Base-by-base conservation (phyloP, 306 rosid species). In the Prunus padus region DNA sequence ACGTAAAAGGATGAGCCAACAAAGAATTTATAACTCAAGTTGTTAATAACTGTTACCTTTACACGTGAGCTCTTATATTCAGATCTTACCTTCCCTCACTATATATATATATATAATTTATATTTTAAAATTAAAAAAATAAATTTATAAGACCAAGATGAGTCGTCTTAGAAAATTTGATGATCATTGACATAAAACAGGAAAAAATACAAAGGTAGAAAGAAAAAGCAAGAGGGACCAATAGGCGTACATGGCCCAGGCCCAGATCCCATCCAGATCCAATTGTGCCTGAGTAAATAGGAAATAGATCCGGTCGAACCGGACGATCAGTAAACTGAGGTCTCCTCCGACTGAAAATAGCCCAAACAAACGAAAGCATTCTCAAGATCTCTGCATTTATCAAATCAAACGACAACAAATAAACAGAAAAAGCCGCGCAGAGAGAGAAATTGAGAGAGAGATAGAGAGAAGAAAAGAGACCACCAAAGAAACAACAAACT, bases 291-390 rank as follows among this genome's bases (percentile, higher is more conserved):
- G 7, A 20, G 0, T 9, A 25, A 44, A 14, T 40, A 57, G 57
- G 15, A 45, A 14, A 68, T 5, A 47, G 72, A 52, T 71, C 63
- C 61, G 75, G 65, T 52, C 50, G 20, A 52, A 22, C 23, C 37
- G 31, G 73, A 56, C 62, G 65, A 71, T 79, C 86, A 79, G 76
- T 61, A 57, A 79, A 33, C 61, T 45, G 64, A 57, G 72, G 75
- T 54, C n/a, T 28, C 23, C 49, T 8, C n/a, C 7, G 52, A 20
- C 49, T 9, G 61, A 55, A 55, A 55, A 20, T 20, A 22, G 20
- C 56, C 22, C 22, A 51, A 18, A 51, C n/a, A 51, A 15, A 51
- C n/a, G 18, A 15, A 18, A 37, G 9, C 42, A 37, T 37, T 37
- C 42, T 7, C 42, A 37, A 5, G 42, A 9, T 37, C 20, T 56